phyloP scores from a whole-genome alignment of 441 rosid species.

The Kokia cookei region DNA sequence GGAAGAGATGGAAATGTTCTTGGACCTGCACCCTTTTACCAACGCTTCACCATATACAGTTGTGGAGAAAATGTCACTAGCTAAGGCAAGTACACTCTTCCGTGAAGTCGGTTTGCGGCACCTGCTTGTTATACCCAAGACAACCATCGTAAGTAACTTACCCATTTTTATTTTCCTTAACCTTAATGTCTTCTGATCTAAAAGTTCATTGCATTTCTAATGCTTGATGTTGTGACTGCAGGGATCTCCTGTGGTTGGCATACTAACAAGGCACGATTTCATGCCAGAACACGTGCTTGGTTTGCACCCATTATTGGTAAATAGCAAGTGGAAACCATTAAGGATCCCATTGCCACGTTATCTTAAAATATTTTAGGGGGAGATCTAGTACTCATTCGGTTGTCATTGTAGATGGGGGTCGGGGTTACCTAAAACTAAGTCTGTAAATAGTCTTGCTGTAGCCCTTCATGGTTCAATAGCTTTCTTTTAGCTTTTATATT shows the following conservation, averaged over 20 bases:
- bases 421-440: background rate
- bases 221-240: slow-evolving; percentile 26
- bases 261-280: slow-evolving; percentile 86
- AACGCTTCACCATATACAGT: slow-evolving; percentile 87
- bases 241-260: slow-evolving; percentile 72
- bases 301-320: slow-evolving; percentile 45
- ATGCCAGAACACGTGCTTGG: slow-evolving; percentile 73
- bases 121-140: slow-evolving; percentile 73
- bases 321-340: slow-evolving; percentile 69
- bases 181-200: background rate
- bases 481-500: background rate
- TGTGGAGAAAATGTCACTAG: slow-evolving; percentile 85
- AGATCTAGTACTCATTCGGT: background rate
- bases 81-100: slow-evolving; percentile 73
- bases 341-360: slow-evolving; percentile 37
- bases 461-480: background rate
- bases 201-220: slow-evolving; percentile 1
- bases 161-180: background rate
- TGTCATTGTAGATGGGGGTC: background rate
- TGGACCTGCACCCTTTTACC: slow-evolving; percentile 79
- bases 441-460: slow-evolving; percentile 2
- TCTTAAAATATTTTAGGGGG: slow-evolving; percentile 20
- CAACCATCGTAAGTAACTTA: slow-evolving; percentile 43
- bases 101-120: slow-evolving; percentile 82
- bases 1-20: slow-evolving; percentile 79